Percentiles rank a stretch among this genome's conserved stretches.
Conservation (phyloP, 345 rosid species). For the Raphanus sativus region DNA sequence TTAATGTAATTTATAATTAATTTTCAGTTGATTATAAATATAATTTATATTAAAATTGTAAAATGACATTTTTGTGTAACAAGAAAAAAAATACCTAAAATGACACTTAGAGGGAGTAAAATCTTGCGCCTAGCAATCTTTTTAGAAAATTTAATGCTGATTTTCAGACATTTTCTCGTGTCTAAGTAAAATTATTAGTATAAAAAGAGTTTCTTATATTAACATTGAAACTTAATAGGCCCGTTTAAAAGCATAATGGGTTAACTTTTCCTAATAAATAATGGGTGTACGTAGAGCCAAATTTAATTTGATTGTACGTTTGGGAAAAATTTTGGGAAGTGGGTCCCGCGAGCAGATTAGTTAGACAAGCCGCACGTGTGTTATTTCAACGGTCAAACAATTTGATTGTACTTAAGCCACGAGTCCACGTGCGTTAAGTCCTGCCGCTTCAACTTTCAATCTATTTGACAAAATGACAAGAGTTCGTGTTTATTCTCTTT, state of each 20-base stretch:
- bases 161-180: neutral
- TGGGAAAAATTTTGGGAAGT: neutral
- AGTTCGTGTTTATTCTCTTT: conserved; percentile 37
- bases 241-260: neutral
- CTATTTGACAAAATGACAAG: conserved; percentile 18
- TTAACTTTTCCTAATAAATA: neutral
- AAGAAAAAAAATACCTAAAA: no score
- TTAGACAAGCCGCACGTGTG: conserved; percentile 18
- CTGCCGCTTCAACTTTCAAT: conserved; percentile 14
- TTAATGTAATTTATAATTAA: no score
- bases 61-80: no score
- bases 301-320: no score
- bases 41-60: no score
- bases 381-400: conserved; percentile 31
- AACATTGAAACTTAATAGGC: neutral
- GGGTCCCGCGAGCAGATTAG: neutral
- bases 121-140: neutral
- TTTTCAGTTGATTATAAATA: no score
- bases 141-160: neutral
- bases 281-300: no score
- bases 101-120: no score
- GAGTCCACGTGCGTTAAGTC: conserved; percentile 31
- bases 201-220: neutral
- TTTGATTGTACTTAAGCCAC: conserved; percentile 13
- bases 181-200: neutral